These are phyloP conservation scores for Aspergillus unguis DNA, from an alignment of 2,329 filamentous ascomycete species.

Conservation along the genomic window DNA sequence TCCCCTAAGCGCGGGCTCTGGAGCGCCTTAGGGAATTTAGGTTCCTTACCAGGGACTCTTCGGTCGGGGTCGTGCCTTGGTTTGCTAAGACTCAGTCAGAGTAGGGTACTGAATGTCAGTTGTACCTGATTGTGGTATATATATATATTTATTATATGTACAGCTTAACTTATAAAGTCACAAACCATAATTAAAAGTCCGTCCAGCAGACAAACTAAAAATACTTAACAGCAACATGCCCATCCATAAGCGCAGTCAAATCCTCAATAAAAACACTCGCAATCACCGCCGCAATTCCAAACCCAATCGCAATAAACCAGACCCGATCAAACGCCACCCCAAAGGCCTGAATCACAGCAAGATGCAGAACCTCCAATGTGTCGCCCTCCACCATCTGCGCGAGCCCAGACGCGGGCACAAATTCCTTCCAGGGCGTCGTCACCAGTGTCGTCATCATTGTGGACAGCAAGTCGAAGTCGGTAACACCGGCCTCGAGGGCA, in stretches of 20 bases:
- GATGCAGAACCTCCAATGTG: background rate
- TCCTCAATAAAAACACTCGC: slow-evolving; percentile 6
- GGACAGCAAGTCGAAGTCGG: background rate
- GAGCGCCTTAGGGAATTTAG: too few relatives aligned
- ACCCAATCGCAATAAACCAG: slow-evolving; percentile 6
- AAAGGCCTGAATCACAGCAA: slow-evolving; percentile 1
- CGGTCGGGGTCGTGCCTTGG: too few relatives aligned
- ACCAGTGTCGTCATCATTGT: slow-evolving; percentile 1
- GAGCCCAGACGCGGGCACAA: background rate
- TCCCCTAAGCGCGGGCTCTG: too few relatives aligned
- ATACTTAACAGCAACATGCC: slow-evolving; percentile 7
- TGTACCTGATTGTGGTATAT: too few relatives aligned
- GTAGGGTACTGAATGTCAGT: too few relatives aligned
- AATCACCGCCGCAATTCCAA: slow-evolving; percentile 1
- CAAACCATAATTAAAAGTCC: too few relatives aligned
- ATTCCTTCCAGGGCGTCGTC: background rate
- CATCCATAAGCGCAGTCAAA: slow-evolving; percentile 3
- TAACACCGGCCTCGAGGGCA: background rate
- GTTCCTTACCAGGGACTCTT: too few relatives aligned
- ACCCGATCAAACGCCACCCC: background rate
- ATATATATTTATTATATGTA: too few relatives aligned
- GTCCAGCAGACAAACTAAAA: background rate
- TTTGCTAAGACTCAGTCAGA: too few relatives aligned
- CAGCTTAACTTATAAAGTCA: too few relatives aligned
- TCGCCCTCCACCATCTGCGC: background rate